Conservation (phyloP, 305 asterid genomes). For the Solanum hybrid region DNA sequence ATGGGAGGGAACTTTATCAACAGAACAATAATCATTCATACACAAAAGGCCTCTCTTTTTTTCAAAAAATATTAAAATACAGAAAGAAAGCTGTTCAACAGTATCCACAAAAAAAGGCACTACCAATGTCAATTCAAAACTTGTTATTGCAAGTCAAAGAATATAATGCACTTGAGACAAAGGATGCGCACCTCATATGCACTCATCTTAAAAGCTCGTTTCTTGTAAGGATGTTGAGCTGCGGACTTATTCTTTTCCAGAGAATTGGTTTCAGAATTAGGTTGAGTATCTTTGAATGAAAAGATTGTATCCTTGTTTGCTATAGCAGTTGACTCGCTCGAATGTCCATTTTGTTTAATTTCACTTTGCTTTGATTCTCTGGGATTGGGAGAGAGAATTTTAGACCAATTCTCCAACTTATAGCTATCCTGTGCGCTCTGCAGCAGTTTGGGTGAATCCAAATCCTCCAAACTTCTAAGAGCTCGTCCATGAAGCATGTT, state of each 20-base stretch:
- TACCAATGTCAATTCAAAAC: neutral
- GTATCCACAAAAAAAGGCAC: neutral
- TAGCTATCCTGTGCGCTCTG: slow-evolving; percentile 28
- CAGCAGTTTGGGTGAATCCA: slow-evolving; percentile 45
- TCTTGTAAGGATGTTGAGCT: slow-evolving; percentile 41
- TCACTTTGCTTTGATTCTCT: slow-evolving; percentile 23
- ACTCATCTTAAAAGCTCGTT: slow-evolving; percentile 52
- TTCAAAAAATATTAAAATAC: neutral
- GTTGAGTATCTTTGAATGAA: slow-evolving; percentile 20
- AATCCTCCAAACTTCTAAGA: slow-evolving; percentile 50
- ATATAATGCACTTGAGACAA: neutral
- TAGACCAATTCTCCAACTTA: slow-evolving; percentile 31
- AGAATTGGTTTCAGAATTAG: slow-evolving; percentile 22
- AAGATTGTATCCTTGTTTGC: slow-evolving; percentile 21
- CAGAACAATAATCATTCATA: neutral
- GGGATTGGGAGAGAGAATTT: slow-evolving; percentile 17
- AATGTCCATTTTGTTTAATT: slow-evolving; percentile 23
- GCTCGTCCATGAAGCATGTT: slow-evolving; percentile 54
- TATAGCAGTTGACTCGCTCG: slow-evolving; percentile 16
- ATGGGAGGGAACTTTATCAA: neutral
- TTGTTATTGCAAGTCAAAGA: neutral
- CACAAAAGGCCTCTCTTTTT: neutral
- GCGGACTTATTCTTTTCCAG: slow-evolving; percentile 18
- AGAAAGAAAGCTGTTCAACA: neutral
- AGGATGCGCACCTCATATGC: slow-evolving; percentile 47